Conservation (phyloP, 1,284 basidiomycete genomes). For the Trametes hirsuta region DNA sequence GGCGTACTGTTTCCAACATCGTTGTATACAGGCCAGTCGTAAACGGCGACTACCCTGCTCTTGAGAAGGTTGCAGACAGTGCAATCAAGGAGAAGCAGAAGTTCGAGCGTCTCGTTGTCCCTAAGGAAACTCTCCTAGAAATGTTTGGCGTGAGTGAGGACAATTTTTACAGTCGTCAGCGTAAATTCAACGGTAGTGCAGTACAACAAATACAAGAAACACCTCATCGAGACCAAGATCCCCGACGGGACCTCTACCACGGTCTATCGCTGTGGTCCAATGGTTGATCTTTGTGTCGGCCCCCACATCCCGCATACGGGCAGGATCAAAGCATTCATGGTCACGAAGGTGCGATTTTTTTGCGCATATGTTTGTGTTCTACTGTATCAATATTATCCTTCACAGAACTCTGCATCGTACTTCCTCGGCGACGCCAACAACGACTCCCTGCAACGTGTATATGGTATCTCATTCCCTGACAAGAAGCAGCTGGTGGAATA, state of each 20-base stretch:
- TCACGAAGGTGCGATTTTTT: constrained; percentile 74
- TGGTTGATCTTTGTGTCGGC: constrained; percentile 97
- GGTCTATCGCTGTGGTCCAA: constrained; percentile 98
- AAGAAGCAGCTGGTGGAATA: constrained; percentile 95
- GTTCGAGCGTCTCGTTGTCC: constrained; percentile 92
- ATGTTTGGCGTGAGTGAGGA: constrained; percentile 86
- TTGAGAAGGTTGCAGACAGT: constrained; percentile 88
- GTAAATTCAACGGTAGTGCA: constrained; percentile 36
- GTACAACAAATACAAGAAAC: constrained; percentile 99
- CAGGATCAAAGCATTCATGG: constrained; percentile 95
- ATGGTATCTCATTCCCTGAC: constrained; percentile 99
- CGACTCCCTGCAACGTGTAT: constrained; percentile 95
- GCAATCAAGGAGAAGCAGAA: constrained; percentile 97
- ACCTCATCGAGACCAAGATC: constrained; percentile 95
- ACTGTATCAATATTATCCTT: not conserved
- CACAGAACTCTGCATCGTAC: constrained; percentile 94
- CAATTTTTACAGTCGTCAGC: not conserved
- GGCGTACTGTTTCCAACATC: not conserved
- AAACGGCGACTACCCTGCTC: constrained; percentile 82
- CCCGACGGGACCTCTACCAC: constrained; percentile 97
- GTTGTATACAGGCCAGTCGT: constrained; percentile 61
- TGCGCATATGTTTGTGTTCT: not conserved
- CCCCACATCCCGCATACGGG: constrained; percentile 99
- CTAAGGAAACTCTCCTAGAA: constrained; percentile 92
- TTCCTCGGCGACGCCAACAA: constrained; percentile 96